Percentiles rank a stretch among this genome's conserved stretches.
Evolutionary conservation across 768 basidiomycete genomes (phyloP).

Genomic region (Tricholoma terreum): DNA sequence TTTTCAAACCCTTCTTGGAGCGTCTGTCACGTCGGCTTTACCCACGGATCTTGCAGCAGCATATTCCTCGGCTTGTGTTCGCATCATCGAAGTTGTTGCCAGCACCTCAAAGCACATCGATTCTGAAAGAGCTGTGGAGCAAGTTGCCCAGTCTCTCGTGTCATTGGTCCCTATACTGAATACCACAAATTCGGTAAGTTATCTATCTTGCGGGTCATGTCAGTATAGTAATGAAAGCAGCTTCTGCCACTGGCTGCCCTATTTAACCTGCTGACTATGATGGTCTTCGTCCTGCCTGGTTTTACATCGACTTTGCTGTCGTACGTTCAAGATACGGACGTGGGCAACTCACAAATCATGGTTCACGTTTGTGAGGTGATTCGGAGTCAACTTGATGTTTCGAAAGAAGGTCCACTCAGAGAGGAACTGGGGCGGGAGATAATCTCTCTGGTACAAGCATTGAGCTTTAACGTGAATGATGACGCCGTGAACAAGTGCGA

Average conservation of each 20-base stretch:
- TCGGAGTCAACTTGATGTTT: slow-evolving; percentile 34
- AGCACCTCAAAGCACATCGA: slow-evolving; percentile 29
- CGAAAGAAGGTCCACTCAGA: slow-evolving; percentile 23
- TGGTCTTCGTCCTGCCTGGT: slow-evolving; percentile 47
- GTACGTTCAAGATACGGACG: slow-evolving; percentile 17
- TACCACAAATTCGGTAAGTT: slow-evolving; percentile 39
- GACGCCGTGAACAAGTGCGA: slow-evolving; percentile 39
- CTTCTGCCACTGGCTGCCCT: slow-evolving; percentile 44
- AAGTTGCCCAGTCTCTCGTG: slow-evolving; percentile 35
- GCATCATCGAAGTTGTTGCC: slow-evolving; percentile 46
- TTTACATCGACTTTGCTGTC: slow-evolving; percentile 40
- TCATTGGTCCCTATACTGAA: slow-evolving; percentile 38
- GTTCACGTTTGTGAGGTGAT: slow-evolving; percentile 41
- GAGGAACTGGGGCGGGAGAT: slow-evolving; percentile 39
- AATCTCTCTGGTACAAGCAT: slow-evolving; percentile 48
- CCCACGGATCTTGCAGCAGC: slow-evolving; percentile 19
- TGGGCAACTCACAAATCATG: slow-evolving; percentile 34
- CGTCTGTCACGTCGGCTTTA: slow-evolving; percentile 22
- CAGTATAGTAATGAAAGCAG: slow-evolving; percentile 30
- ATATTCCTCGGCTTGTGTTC: slow-evolving; percentile 43
- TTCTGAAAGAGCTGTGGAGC: slow-evolving; percentile 27
- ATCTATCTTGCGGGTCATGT: not conserved
- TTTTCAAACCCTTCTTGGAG: slow-evolving; percentile 50
- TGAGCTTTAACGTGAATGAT: slow-evolving; percentile 47
- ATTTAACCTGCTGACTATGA: slow-evolving; percentile 47